phyloP scores from a whole-genome alignment of 352 stramenopile species.

The Thalassiosira hispida region DNA sequence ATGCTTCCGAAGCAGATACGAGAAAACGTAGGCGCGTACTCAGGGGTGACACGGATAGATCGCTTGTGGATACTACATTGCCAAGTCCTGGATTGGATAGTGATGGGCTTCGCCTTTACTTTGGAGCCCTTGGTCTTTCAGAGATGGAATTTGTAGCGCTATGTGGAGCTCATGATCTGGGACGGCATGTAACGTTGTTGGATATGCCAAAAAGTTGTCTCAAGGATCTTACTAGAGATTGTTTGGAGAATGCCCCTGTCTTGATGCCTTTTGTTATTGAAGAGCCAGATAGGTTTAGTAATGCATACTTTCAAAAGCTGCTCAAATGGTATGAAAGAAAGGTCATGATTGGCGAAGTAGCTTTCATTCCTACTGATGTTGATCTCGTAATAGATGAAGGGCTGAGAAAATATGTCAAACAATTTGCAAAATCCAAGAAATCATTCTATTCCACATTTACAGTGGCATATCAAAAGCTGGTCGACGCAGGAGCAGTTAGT shows the following conservation, averaged over 20 bases:
- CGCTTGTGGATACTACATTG: slow-evolving; percentile 53
- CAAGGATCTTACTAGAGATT: slow-evolving; percentile 65
- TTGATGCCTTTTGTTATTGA: slow-evolving; percentile 67
- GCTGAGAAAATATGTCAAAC: slow-evolving; percentile 48
- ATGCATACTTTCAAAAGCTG: slow-evolving; percentile 64
- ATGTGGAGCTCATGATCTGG: slow-evolving; percentile 65
- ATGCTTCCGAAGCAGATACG: slow-evolving; percentile 43
- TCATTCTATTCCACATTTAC: slow-evolving; percentile 48
- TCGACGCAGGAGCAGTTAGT: slow-evolving; percentile 48
- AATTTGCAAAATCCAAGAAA: slow-evolving; percentile 54
- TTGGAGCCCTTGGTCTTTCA: slow-evolving; percentile 61
- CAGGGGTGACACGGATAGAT: slow-evolving; percentile 36
- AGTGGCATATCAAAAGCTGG: slow-evolving; percentile 56
- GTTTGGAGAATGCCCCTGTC: slow-evolving; percentile 72
- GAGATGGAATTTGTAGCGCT: slow-evolving; percentile 70
- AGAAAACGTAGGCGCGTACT: slow-evolving; percentile 36
- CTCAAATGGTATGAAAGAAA: slow-evolving; percentile 65
- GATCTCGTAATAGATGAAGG: slow-evolving; percentile 63
- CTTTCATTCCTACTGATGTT: slow-evolving; percentile 74
- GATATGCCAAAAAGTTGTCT: slow-evolving; percentile 72
- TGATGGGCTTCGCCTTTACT: slow-evolving; percentile 71
- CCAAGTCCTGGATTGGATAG: slow-evolving; percentile 65
- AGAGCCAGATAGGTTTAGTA: slow-evolving; percentile 59
- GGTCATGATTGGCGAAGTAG: slow-evolving; percentile 59
- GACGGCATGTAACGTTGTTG: slow-evolving; percentile 69